Base-by-base conservation (phyloP, 2,329 filamentous ascomycete species). In the Cladophialophora bantiana region DNA sequence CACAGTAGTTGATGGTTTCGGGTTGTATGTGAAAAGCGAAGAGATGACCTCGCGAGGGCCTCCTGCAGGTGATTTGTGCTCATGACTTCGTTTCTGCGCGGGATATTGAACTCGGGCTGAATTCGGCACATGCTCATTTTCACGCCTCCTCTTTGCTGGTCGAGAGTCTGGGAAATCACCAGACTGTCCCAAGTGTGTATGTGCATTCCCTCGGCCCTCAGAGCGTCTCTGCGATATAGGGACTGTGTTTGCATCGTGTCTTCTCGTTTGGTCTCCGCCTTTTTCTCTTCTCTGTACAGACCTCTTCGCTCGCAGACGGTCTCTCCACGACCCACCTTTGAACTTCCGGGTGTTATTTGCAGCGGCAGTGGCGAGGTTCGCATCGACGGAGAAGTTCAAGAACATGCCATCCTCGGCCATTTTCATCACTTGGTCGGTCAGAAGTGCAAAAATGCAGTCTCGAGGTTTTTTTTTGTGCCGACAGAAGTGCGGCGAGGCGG, bases 301-400 rank as follows among this genome's bases (percentile, higher is more conserved):
- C 78, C 91, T 91, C 79, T 93, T 91, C 40, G 93, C 93, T 64
- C 88, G 90, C 67, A 94, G 85, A 69, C 95, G 87, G 77, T 97
- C 94, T 76, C 91, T 90, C 95, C 95, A 99, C 73, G 88, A 87
- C n/a, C 95, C 95, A 72, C 95, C 95, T 77, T 91, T 95, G 78
- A 96, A 92, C 62, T 82, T 85, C 72, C 84, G 83, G 4, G 64
- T 40, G 7, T 84, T 88, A 61, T 85, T 82, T 4, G 85, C 83
- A 67, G 62, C 45, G 13, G 84, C 88, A 62, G 86, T 81, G 5
- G 85, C 83, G 67, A 89, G 85, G 62, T 92, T 77, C 68, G 92
- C 88, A 34, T 87, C 86, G 65, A 97, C 83, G 73, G 93, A 89
- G 77, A 98, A 97, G 75, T 98, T 98, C 76, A 98, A 83, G 65